These are phyloP conservation scores for Geranium brycei DNA, from an alignment of 345 rosid species.

Conservation along the genomic window DNA sequence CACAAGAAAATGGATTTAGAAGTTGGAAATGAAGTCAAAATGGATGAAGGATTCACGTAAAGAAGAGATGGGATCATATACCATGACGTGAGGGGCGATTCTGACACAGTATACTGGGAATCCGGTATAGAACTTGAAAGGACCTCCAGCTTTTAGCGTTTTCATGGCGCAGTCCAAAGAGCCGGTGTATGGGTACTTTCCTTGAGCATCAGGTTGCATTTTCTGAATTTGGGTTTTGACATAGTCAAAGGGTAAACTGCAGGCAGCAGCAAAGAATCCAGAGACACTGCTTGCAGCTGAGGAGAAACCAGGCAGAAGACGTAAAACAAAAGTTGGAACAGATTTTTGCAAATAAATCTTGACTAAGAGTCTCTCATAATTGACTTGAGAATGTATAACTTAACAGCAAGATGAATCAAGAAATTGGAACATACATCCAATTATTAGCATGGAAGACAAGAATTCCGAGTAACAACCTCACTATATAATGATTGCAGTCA, in stretches of 20 bases:
- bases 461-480: no score
- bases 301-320: conserved; percentile 2
- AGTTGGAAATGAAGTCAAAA: not conserved
- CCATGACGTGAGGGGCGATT: conserved; percentile 99
- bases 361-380: no score
- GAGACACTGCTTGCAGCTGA: conserved; percentile 90
- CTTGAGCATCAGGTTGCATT: conserved; percentile 95
- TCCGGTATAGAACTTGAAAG: conserved; percentile 84
- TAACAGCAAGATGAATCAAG: no score
- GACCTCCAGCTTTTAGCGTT: conserved; percentile 85
- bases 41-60: not conserved
- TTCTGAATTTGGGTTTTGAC: conserved; percentile 99
- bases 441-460: no score
- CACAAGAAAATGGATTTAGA: conserved; percentile 7
- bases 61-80: conserved; percentile 13
- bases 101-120: conserved; percentile 95
- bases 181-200: conserved; percentile 83
- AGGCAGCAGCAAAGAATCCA: conserved; percentile 85
- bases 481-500: no score
- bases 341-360: not conserved
- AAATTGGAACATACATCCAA: no score
- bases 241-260: conserved; percentile 93
- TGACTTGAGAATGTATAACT: no score
- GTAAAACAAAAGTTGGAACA: conserved; percentile 1
- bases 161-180: conserved; percentile 76